A percentile compares a stretch with the other conserved stretches of the same genome.
Conservation (phyloP, 331 rosid species). For the Spiraea crenata region DNA sequence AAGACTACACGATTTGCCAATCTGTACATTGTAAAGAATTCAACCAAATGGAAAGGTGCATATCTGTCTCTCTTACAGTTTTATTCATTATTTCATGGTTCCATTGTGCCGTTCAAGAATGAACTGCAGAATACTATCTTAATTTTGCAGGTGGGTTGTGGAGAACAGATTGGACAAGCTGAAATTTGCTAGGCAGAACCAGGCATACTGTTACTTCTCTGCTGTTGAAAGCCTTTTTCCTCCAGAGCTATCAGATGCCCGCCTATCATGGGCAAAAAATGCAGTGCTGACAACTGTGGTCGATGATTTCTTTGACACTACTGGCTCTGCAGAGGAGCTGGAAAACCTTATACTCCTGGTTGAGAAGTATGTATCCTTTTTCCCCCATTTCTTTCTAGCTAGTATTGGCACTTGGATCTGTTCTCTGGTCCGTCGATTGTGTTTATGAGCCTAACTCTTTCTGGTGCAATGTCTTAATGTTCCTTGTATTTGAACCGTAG, state of each 20-base stretch:
- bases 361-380: constrained; percentile 51
- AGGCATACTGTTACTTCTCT: constrained; percentile 68
- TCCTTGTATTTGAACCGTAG: constrained; percentile 37
- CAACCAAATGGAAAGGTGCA: constrained; percentile 52
- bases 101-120: too few species aligned
- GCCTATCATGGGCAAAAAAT: constrained; percentile 77
- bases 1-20: constrained; percentile 76
- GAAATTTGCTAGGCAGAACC: constrained; percentile 70
- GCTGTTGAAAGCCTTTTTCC: constrained; percentile 52
- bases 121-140: too few species aligned
- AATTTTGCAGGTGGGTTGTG: constrained; percentile 55
- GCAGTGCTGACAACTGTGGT: constrained; percentile 67
- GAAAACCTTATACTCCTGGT: constrained; percentile 59
- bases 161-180: constrained; percentile 64
- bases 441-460: background rate
- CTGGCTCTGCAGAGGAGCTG: constrained; percentile 66
- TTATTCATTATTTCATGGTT: too few species aligned
- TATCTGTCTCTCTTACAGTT: background rate
- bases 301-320: constrained; percentile 79
- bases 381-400: background rate
- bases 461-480: background rate
- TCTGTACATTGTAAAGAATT: constrained; percentile 52
- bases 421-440: background rate
- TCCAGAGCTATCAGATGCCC: constrained; percentile 73
- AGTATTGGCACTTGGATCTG: background rate